Evolutionary conservation across 768 basidiomycete species (phyloP).

Genomic region (Serendipita sp.): DNA sequence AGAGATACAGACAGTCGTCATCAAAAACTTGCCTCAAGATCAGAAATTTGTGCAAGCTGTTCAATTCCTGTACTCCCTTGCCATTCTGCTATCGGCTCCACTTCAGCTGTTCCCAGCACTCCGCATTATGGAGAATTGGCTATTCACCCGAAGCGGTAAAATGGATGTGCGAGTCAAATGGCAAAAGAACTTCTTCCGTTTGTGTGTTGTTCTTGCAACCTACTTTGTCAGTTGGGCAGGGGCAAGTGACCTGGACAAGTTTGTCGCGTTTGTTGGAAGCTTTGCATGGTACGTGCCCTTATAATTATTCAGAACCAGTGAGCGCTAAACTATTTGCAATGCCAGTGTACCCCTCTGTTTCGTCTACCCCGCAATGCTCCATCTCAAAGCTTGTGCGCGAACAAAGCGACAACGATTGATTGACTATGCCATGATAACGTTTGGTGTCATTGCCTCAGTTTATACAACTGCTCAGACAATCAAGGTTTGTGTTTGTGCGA

Average conservation of each 20-base stretch:
- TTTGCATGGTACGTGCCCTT: slow-evolving; percentile 66
- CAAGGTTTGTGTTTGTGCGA: slow-evolving; percentile 28
- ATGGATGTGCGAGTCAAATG: slow-evolving; percentile 71
- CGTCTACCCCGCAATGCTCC: slow-evolving; percentile 86
- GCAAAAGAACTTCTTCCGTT: slow-evolving; percentile 87
- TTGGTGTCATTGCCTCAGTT: slow-evolving; percentile 53
- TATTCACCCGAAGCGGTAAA: slow-evolving; percentile 79
- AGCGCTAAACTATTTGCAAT: not conserved
- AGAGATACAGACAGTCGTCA: slow-evolving; percentile 79
- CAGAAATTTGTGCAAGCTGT: slow-evolving; percentile 79
- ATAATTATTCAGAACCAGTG: slow-evolving; percentile 3
- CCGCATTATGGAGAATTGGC: slow-evolving; percentile 89
- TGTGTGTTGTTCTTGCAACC: slow-evolving; percentile 58
- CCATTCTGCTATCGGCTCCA: slow-evolving; percentile 82
- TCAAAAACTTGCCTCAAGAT: slow-evolving; percentile 77
- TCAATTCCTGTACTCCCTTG: slow-evolving; percentile 79
- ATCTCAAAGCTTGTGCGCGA: slow-evolving; percentile 70
- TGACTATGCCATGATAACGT: slow-evolving; percentile 60
- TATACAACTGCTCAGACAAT: slow-evolving; percentile 77
- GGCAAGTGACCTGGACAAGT: slow-evolving; percentile 84
- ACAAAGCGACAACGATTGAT: slow-evolving; percentile 47
- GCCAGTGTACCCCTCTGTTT: slow-evolving; percentile 81
- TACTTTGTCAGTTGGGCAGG: slow-evolving; percentile 72
- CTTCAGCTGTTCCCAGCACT: slow-evolving; percentile 97
- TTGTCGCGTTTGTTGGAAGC: slow-evolving; percentile 83